Evolutionary conservation across 768 basidiomycete genomes (phyloP).

Genomic region (Rhodotorula taiwanensis): DNA sequence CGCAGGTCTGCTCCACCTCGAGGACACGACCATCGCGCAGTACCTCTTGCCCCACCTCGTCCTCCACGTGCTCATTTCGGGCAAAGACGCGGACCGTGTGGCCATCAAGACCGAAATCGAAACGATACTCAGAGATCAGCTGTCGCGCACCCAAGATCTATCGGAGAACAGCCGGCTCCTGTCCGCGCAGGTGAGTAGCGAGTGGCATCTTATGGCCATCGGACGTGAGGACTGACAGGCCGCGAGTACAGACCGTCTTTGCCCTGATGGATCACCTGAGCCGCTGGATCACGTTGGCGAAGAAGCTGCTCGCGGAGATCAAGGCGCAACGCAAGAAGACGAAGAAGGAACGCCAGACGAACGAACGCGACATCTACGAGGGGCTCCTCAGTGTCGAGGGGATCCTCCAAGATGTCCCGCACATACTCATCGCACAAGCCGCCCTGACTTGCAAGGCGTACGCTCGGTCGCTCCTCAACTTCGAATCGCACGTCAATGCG

Average conservation of each 20-base stretch:
- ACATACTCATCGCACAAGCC: slow-evolving; percentile 79
- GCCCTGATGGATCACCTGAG: slow-evolving; percentile 90
- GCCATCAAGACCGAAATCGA: slow-evolving; percentile 69
- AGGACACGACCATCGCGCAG: slow-evolving; percentile 90
- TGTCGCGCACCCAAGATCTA: slow-evolving; percentile 56
- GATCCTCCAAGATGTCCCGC: slow-evolving; percentile 51
- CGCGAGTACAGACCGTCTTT: slow-evolving; percentile 67
- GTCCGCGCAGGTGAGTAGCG: slow-evolving; percentile 74
- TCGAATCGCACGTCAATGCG: slow-evolving; percentile 70
- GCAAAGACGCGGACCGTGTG: slow-evolving; percentile 56
- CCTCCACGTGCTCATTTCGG: slow-evolving; percentile 73
- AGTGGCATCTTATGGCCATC: neutral
- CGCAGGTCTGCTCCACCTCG: slow-evolving; percentile 61
- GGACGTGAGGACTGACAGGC: neutral
- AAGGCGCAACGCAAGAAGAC: slow-evolving; percentile 54
- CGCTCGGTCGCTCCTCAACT: slow-evolving; percentile 88
- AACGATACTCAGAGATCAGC: slow-evolving; percentile 78
- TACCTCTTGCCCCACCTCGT: slow-evolving; percentile 87
- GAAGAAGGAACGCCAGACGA: slow-evolving; percentile 41
- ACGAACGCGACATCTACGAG: slow-evolving; percentile 32
- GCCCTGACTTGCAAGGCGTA: slow-evolving; percentile 91
- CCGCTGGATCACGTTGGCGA: slow-evolving; percentile 70
- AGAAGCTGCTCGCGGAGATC: slow-evolving; percentile 58
- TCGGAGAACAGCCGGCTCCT: slow-evolving; percentile 73
- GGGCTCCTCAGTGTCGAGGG: slow-evolving; percentile 70